phyloP scores from a whole-genome alignment of 2,329 filamentous ascomycete species.

The Alternaria gaisen region DNA sequence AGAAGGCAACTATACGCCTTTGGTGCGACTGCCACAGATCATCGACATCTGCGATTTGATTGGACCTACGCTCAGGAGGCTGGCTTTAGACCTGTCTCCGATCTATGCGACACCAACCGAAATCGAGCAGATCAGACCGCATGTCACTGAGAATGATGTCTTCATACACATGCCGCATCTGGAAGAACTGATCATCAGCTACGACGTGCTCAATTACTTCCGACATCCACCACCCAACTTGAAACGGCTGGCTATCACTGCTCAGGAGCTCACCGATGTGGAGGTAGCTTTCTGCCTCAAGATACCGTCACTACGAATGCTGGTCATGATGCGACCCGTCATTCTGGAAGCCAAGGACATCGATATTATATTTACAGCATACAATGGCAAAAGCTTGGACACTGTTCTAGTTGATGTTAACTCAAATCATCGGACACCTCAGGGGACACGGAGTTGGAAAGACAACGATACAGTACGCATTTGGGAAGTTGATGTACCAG shows the following conservation, averaged over 20 bases:
- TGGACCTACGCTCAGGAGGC: constrained; percentile 30
- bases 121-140: constrained; percentile 15
- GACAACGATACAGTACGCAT: constrained; percentile 31
- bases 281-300: constrained; percentile 31
- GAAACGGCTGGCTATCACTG: constrained; percentile 37
- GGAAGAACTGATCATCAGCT: constrained; percentile 40
- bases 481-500: constrained; percentile 42
- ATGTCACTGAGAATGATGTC: constrained; percentile 23
- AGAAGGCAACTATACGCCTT: constrained; percentile 12
- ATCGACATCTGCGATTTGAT: constrained; percentile 31
- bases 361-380: constrained; percentile 27
- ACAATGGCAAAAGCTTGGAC: constrained; percentile 32
- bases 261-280: constrained; percentile 20
- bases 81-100: constrained; percentile 35
- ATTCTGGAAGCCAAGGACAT: constrained; percentile 27
- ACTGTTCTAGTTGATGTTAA: constrained; percentile 40
- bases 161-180: constrained; percentile 35
- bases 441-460: constrained; percentile 29
- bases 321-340: constrained; percentile 29
- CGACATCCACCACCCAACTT: constrained; percentile 34
- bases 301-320: constrained; percentile 24
- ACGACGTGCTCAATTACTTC: constrained; percentile 34
- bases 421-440: constrained; percentile 34
- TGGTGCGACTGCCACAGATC: constrained; percentile 36
- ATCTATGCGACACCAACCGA: constrained; percentile 26